Evolutionary conservation across 2,329 filamentous ascomycete genomes (phyloP).

Genomic region (Lecanosticta acicola): DNA sequence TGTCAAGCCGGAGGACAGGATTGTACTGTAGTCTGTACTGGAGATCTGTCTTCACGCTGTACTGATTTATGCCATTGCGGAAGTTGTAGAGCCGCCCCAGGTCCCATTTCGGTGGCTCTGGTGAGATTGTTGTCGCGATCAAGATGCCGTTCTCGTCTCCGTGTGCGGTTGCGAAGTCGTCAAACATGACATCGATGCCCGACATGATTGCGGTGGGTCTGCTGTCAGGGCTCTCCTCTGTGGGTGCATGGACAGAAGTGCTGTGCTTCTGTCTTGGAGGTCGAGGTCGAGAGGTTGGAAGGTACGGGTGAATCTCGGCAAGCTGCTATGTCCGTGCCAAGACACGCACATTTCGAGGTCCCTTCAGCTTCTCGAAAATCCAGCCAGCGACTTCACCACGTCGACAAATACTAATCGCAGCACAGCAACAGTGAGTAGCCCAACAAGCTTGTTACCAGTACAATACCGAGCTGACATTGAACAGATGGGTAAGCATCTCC

Average conservation of each 20-base stretch:
- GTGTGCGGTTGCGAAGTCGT: conserved; percentile 67
- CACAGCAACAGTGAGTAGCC: conserved; percentile 26
- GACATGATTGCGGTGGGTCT: conserved; percentile 10
- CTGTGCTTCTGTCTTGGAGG: too few relatives aligned
- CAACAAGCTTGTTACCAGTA: not conserved
- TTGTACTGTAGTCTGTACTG: conserved; percentile 64
- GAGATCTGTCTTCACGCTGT: conserved; percentile 63
- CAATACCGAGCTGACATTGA: conserved; percentile 26
- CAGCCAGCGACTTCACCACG: conserved; percentile 1
- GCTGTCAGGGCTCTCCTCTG: too few relatives aligned
- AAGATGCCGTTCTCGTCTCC: conserved; percentile 65
- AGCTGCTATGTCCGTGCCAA: not conserved
- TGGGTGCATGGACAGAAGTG: too few relatives aligned
- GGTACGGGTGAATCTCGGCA: too few relatives aligned
- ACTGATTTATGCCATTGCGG: conserved; percentile 62
- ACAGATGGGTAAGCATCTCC: conserved; percentile 56
- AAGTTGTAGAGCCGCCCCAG: conserved; percentile 64
- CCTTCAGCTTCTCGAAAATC: not conserved
- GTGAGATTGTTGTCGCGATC: conserved; percentile 69
- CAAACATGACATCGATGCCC: conserved; percentile 56
- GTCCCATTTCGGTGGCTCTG: conserved; percentile 58
- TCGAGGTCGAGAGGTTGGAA: too few relatives aligned
- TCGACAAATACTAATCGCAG: conserved; percentile 6
- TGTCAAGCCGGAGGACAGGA: conserved; percentile 38
- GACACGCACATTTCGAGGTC: not conserved